Evolutionary conservation across 176 grass and related monocot genomes (phyloP).

Genomic region (Neostapfia colusana): DNA sequence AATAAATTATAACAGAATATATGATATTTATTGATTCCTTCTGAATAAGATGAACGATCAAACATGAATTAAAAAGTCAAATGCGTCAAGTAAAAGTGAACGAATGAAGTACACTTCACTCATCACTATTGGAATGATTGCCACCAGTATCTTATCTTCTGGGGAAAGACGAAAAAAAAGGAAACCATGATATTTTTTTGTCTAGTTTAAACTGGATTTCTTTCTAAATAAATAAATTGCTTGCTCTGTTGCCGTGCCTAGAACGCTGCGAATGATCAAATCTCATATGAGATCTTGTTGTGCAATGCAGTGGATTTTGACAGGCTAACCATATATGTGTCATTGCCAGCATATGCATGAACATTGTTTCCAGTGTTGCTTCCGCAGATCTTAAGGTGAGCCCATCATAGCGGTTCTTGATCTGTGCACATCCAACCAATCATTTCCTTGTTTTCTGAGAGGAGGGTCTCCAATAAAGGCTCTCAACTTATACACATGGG

Average conservation of each 20-base stretch:
- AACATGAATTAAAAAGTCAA: no score
- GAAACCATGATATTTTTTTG: not conserved
- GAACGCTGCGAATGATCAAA: conserved; percentile 38
- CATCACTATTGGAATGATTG: conserved; percentile 45
- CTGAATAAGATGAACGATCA: no score
- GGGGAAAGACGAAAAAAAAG: conserved; percentile 6
- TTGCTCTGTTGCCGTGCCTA: conserved; percentile 7
- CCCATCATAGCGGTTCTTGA: conserved; percentile 38
- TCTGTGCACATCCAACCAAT: conserved; percentile 47
- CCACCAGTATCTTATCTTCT: conserved; percentile 47
- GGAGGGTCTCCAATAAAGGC: not conserved
- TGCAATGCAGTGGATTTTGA: conserved; percentile 50
- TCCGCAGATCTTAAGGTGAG: conserved; percentile 49
- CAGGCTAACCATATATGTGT: conserved; percentile 28
- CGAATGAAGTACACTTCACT: not conserved
- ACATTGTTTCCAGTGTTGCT: conserved; percentile 56
- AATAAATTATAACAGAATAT: no score
- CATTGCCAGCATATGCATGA: conserved; percentile 51
- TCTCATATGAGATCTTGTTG: conserved; percentile 34
- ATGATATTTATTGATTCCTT: no score
- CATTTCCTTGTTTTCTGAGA: conserved; percentile 36
- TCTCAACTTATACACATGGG: conserved; percentile 8
- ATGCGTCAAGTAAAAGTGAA: no score
- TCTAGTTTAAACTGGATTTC: not conserved
- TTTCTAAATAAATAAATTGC: not conserved